phyloP scores from a whole-genome alignment of 164 flowering plant species.

The Brasenia schreberi region DNA sequence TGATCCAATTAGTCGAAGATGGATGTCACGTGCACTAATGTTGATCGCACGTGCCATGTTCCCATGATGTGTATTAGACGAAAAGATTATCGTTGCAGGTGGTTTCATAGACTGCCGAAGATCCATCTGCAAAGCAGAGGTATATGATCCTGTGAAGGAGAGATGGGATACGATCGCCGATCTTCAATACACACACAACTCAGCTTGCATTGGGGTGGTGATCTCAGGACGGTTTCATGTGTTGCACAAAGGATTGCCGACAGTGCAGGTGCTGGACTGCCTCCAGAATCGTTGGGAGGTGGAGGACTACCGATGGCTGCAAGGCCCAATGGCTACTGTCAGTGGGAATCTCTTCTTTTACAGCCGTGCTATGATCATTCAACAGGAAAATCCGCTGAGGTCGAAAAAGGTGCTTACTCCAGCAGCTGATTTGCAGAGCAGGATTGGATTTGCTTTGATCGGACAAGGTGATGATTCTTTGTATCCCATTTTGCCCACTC shows the following conservation, averaged over 20 bases:
- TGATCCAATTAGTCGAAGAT: constrained; percentile 47
- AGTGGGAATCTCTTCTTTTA: constrained; percentile 54
- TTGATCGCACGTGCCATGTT: constrained; percentile 85
- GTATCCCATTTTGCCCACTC: no score
- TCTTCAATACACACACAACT: constrained; percentile 59
- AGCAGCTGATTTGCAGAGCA: constrained; percentile 55
- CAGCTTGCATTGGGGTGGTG: constrained; percentile 72
- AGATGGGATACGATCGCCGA: constrained; percentile 66
- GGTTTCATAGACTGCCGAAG: constrained; percentile 76
- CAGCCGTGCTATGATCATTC: constrained; percentile 56
- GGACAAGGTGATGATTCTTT: constrained; percentile 34
- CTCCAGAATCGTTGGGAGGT: constrained; percentile 43
- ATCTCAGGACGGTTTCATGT: constrained; percentile 71
- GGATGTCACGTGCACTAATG: constrained; percentile 68
- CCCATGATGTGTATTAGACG: constrained; percentile 77
- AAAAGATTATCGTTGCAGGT: constrained; percentile 84
- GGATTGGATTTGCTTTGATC: constrained; percentile 70
- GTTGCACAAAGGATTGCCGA: constrained; percentile 70
- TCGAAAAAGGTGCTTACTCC: constrained; percentile 31
- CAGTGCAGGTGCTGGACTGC: constrained; percentile 59
- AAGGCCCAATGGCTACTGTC: constrained; percentile 80
- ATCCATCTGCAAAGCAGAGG: constrained; percentile 71
- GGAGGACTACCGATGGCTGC: constrained; percentile 64
- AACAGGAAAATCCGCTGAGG: constrained; percentile 35
- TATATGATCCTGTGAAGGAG: constrained; percentile 76